Evolutionary conservation across 2,329 filamentous ascomycete species (phyloP).

Genomic region (Simplicillium aogashimaense): DNA sequence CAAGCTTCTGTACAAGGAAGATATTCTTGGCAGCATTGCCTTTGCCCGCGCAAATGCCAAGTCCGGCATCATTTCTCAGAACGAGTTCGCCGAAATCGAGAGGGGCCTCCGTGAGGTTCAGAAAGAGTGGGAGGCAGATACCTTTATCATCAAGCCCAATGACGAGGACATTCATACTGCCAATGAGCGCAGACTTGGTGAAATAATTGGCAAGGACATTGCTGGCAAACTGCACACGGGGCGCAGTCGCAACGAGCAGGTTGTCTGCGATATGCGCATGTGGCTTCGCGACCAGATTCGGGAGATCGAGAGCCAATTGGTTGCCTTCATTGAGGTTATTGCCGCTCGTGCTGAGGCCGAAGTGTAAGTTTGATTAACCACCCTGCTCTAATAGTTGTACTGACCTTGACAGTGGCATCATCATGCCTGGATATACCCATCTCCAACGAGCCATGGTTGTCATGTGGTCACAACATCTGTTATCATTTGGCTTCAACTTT

Average conservation of each 20-base stretch:
- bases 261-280: constrained; percentile 81
- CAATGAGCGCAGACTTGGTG: constrained; percentile 63
- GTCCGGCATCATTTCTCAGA: constrained; percentile 59
- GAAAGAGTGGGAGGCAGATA: constrained; percentile 42
- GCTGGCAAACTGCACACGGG: constrained; percentile 86
- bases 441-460: constrained; percentile 74
- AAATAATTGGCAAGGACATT: constrained; percentile 77
- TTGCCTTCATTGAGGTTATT: constrained; percentile 60
- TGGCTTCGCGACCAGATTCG: constrained; percentile 73
- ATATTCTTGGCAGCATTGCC: constrained; percentile 72
- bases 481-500: constrained; percentile 66
- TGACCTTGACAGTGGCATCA: constrained; percentile 33
- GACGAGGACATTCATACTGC: constrained; percentile 54
- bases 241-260: constrained; percentile 82
- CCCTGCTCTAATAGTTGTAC: constrained; percentile 5
- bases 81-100: constrained; percentile 69
- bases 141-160: constrained; percentile 41
- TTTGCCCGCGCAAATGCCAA: constrained; percentile 75
- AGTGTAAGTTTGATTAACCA: constrained; percentile 27
- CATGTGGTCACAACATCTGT: constrained; percentile 72
- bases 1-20: constrained; percentile 66
- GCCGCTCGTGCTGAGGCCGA: constrained; percentile 62
- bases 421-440: constrained; percentile 89
- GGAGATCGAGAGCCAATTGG: constrained; percentile 58
- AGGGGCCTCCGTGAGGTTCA: constrained; percentile 51